Base-by-base conservation (phyloP, 2,329 filamentous ascomycete genomes). In the Sordariomycetes sp. region DNA sequence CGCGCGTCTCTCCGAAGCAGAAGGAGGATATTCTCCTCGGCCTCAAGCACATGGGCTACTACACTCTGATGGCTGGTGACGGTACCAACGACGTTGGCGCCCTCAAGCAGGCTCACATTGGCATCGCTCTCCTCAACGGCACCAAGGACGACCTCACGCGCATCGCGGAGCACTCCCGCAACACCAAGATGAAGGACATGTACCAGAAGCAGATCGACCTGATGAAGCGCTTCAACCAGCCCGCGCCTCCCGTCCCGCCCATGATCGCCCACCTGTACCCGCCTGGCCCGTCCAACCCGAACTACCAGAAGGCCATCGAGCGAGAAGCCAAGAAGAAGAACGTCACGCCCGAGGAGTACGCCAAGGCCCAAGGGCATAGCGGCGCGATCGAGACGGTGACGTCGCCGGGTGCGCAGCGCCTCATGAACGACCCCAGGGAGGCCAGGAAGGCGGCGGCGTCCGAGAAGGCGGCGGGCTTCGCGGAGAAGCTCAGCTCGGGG, bases 11-110 rank as follows among this genome's bases (percentile, higher is more conserved):
- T 1, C 94, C 94, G 10, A 97, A 96, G 79, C 94, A 99, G 68
- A 99, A 99, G 77, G 94, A 99, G 72, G 92, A 97, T 58, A 97
- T 99, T 67, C 80, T 99, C n/a, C 82, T 96, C 24, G 94, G 94
- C 43, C 83, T 97, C 61, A 97, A 96, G 76, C 92, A 96, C 67
- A 89, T 90, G 75, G 94, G 94, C 55, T 99, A 99, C 76, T 97
- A 94, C 61, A 99, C 94, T 34, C 82, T 99, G 62, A 99, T 99
- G 94, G 95, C 92, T 66, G 94, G 94, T 72, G 94, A 99, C 68
- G 94, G 94, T 62, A 99, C 94, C 58, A 99, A 99, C 71, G 94
- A 99, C 68, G 94, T 99, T 58, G 94, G 94, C 63, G 94, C 94
- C 52, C 78, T 99, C 68, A 99, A 99, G 79, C 94, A 99, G 75